Evolutionary conservation across 371 early-diverging fungal genomes (phyloP).

Genomic region (Zychaea mexicana): DNA sequence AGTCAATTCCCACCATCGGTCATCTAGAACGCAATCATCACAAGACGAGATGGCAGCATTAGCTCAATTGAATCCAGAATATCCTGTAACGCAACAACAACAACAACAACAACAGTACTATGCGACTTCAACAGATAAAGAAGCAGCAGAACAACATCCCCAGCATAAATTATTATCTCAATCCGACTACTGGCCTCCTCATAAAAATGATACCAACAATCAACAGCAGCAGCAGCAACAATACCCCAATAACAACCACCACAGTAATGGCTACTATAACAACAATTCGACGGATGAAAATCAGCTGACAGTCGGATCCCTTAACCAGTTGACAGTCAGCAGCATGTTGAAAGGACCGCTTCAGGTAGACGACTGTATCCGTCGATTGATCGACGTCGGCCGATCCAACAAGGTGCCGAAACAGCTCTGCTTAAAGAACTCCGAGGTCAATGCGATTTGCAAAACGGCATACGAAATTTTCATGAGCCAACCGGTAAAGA

Average conservation of each 20-base stretch:
- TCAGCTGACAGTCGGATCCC: slow-evolving; percentile 30
- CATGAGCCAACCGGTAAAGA: slow-evolving; percentile 79
- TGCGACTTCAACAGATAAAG: not conserved
- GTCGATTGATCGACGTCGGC: slow-evolving; percentile 74
- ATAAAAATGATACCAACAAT: too few species aligned
- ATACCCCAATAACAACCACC: not conserved
- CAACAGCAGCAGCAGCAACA: not conserved
- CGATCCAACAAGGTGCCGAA: slow-evolving; percentile 69
- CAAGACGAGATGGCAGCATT: slow-evolving; percentile 3
- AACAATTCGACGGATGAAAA: slow-evolving; percentile 15
- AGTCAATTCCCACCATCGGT: slow-evolving; percentile 20
- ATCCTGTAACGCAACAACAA: not conserved
- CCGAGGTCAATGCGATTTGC: slow-evolving; percentile 89
- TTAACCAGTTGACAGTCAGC: slow-evolving; percentile 31
- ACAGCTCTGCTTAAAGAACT: slow-evolving; percentile 69
- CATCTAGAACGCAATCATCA: not conserved
- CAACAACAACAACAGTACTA: not conserved
- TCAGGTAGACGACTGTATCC: slow-evolving; percentile 82
- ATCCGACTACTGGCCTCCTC: slow-evolving; percentile 44
- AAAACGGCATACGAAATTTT: slow-evolving; percentile 84
- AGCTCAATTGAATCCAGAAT: slow-evolving; percentile 20
- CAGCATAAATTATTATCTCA: slow-evolving; percentile 38
- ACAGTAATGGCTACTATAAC: not conserved
- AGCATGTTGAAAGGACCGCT: slow-evolving; percentile 29
- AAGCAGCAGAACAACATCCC: slow-evolving; percentile 18